phyloP scores from a whole-genome alignment of 2,329 filamentous ascomycete genomes.

The Stachybotrys elegans region DNA sequence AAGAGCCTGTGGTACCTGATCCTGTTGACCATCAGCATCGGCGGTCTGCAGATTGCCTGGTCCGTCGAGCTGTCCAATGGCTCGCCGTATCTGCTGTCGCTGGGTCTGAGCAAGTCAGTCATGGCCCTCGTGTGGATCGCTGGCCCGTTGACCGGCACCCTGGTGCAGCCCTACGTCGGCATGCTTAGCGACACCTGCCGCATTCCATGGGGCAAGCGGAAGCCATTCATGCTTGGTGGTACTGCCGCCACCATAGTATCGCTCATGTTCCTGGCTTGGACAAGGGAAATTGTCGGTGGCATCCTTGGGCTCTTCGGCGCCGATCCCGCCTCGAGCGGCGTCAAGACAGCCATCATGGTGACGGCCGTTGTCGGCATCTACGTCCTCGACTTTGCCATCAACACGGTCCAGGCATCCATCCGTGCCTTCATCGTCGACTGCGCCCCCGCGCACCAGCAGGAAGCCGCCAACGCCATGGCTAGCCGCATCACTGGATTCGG shows the following conservation, averaged over 20 bases:
- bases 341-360: slow-evolving; percentile 64
- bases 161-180: slow-evolving; percentile 79
- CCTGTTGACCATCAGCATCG: slow-evolving; percentile 79
- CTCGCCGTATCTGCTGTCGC: slow-evolving; percentile 75
- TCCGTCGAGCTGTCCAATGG: slow-evolving; percentile 92
- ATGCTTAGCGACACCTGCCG: slow-evolving; percentile 77
- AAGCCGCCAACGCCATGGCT: slow-evolving; percentile 90
- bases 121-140: slow-evolving; percentile 84
- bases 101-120: slow-evolving; percentile 76
- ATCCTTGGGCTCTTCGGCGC: slow-evolving; percentile 67
- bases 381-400: slow-evolving; percentile 89
- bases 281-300: slow-evolving; percentile 64
- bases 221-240: slow-evolving; percentile 75
- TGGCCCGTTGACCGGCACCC: slow-evolving; percentile 69
- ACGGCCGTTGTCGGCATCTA: slow-evolving; percentile 85
- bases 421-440: slow-evolving; percentile 92
- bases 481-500: slow-evolving; percentile 80
- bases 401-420: slow-evolving; percentile 91
- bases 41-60: slow-evolving; percentile 91
- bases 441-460: slow-evolving; percentile 87
- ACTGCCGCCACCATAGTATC: slow-evolving; percentile 61
- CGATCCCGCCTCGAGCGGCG: slow-evolving; percentile 56
- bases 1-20: slow-evolving; percentile 85
- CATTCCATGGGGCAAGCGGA: slow-evolving; percentile 69
- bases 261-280: slow-evolving; percentile 68